These are phyloP conservation scores for Pichia sp. DNA, from an alignment of 1,139 yeast species.

Conservation along the genomic window DNA sequence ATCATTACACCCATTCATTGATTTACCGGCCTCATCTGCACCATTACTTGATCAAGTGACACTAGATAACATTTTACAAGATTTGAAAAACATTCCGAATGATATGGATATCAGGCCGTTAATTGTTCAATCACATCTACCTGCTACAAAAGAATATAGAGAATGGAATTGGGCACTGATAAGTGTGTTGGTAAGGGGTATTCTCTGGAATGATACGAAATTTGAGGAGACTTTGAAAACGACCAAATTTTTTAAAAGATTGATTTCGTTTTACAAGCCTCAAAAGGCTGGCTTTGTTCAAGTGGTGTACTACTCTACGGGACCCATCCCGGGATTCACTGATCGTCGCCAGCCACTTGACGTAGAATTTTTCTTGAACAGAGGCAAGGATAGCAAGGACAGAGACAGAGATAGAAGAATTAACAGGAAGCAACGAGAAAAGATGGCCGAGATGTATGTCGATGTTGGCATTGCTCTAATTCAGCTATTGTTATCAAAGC, in stretches of 20 bases:
- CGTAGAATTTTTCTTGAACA: slow-evolving; percentile 2
- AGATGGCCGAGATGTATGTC: slow-evolving; percentile 42
- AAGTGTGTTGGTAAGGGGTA: slow-evolving; percentile 70
- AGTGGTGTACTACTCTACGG: slow-evolving; percentile 40
- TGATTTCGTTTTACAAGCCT: slow-evolving; percentile 86
- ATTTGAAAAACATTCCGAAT: slow-evolving; percentile 5
- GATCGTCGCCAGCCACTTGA: slow-evolving; percentile 6
- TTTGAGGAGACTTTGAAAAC: slow-evolving; percentile 76
- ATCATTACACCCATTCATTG: slow-evolving; percentile 4
- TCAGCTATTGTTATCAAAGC: slow-evolving; percentile 55
- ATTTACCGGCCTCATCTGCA: neutral
- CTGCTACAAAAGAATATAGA: slow-evolving; percentile 71
- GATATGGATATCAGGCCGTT: slow-evolving; percentile 66
- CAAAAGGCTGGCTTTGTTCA: slow-evolving; percentile 60
- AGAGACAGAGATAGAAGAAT: neutral
- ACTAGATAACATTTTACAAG: neutral
- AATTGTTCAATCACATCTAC: slow-evolving; percentile 63
- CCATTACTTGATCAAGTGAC: slow-evolving; percentile 7
- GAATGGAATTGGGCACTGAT: slow-evolving; percentile 88
- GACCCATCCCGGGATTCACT: slow-evolving; percentile 7
- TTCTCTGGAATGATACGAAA: slow-evolving; percentile 63
- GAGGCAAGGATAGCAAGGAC: neutral
- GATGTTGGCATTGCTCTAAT: slow-evolving; percentile 71
- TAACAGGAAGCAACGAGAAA: neutral
- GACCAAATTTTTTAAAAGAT: slow-evolving; percentile 79